Evolutionary conservation across 257 asterid species (phyloP), one percentile per base, ranked within the genome.

Genomic region (Solanum bukasovii): DNA sequence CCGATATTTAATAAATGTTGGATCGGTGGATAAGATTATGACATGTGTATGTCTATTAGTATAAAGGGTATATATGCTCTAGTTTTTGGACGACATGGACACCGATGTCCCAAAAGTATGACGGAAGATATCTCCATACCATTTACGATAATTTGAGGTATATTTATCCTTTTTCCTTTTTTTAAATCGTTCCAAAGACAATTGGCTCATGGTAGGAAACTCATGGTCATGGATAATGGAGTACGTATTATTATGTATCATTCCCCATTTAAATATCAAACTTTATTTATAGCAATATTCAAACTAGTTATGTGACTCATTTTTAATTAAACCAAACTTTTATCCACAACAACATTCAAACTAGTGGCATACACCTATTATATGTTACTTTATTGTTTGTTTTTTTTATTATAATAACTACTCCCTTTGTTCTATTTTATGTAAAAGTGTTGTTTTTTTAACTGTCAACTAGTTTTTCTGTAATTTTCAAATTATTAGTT

Each of bases 121-220:
- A 52, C 9, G 0, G 0, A 52, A 52, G 4, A 52, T 18, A 6
- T 52, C 0, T 52, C 0, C 9, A 52, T 6, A 16, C 1, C 9
- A 16, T 1, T 52, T 52, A 52, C 2, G 0, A 18, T 52, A 2
- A 0, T 16, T 52, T 1, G 0, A 0, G 0, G 0, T 52, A 52
- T 52, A 52, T 18, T 52, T 52, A 2, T 2, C 14, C 63, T 3
- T 52, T 49, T 52, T 2, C 4, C 9, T 0, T 18, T 52, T 52
- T 52, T 52, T 31, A 6, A 56, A 31, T 1, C 21, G 6, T 71
- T 31, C 13, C 5, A 71, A 14, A 71, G 40, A 71, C 78, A 31
- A 71, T 56, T 56, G 25, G 11, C 25, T 56, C 65, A 56, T 71
- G 10, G 40, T 59, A 21, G 27, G 68, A 59, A 56, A 4, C n/a